A percentile compares a stretch with the other conserved stretches of the same genome.
phyloP scores from a whole-genome alignment of 2,329 filamentous ascomycete species.

The Hypomyces perniciosus region DNA sequence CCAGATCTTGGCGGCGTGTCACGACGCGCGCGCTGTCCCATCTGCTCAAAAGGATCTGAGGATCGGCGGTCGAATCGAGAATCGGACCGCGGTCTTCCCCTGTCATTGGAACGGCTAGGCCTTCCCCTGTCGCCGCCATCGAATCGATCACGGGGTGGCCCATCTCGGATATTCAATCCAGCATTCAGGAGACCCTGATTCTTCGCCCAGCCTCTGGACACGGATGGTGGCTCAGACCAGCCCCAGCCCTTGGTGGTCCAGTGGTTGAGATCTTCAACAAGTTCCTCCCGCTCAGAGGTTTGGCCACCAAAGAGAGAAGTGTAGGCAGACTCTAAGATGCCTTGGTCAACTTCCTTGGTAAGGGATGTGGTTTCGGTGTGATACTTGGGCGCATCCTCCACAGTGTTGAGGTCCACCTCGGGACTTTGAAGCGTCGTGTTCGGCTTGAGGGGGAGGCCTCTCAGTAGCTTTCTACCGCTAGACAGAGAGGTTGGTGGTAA shows the following conservation, averaged over 20 bases:
- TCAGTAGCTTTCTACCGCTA: constrained; percentile 45
- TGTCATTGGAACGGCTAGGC: no score
- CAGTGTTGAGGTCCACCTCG: constrained; percentile 46
- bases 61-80: constrained; percentile 14
- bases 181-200: constrained; percentile 28
- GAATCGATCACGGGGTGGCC: not conserved
- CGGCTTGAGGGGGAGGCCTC: constrained; percentile 54
- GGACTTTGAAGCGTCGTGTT: constrained; percentile 48
- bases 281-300: constrained; percentile 30
- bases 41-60: constrained; percentile 22
- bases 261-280: constrained; percentile 48
- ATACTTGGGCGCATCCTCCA: constrained; percentile 36
- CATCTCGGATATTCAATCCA: constrained; percentile 31
- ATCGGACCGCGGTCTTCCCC: constrained; percentile 8
- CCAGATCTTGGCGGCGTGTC: constrained; percentile 15
- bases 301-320: constrained; percentile 50
- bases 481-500: constrained; percentile 49
- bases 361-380: constrained; percentile 40
- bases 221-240: constrained; percentile 41
- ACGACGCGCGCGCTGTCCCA: constrained; percentile 22
- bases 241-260: constrained; percentile 48
- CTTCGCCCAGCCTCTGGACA: constrained; percentile 21
- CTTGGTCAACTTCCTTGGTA: constrained; percentile 34
- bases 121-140: constrained; percentile 10
- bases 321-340: constrained; percentile 41